Conservation (phyloP, 2,329 filamentous ascomycete genomes). For the Aureobasidium sp. region DNA sequence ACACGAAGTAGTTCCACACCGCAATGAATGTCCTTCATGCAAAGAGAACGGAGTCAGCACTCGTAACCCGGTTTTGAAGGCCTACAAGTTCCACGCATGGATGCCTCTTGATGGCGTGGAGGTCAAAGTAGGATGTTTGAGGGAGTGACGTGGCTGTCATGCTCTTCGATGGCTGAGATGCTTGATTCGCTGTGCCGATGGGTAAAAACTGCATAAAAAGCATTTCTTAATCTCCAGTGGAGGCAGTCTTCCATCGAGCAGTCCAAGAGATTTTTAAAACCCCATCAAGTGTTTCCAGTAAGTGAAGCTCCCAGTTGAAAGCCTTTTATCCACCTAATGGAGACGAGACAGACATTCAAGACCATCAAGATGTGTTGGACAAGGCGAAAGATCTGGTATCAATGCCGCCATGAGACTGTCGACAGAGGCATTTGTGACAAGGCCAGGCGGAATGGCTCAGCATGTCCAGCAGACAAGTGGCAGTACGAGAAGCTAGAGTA, state of each 20-base stretch:
- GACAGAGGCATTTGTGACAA: background rate
- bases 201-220: background rate
- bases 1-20: constrained; percentile 9
- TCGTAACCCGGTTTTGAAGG: constrained; percentile 3
- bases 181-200: background rate
- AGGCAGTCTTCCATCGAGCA: background rate
- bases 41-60: constrained; percentile 9
- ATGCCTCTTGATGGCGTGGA: constrained; percentile 4
- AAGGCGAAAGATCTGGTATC: constrained; percentile 5
- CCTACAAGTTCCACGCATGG: constrained; percentile 12
- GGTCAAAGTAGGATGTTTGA: constrained; percentile 6
- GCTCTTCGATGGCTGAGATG: background rate
- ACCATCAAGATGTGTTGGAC: background rate
- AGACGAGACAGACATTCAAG: background rate
- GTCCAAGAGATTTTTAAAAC: too few relatives aligned
- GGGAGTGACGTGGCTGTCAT: background rate
- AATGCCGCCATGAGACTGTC: background rate
- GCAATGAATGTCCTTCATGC: constrained; percentile 9
- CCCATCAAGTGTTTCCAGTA: too few relatives aligned
- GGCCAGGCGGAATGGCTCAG: background rate
- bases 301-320: background rate
- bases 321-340: background rate
- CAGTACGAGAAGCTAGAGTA: constrained; percentile 2
- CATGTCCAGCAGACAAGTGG: background rate
- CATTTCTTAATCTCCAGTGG: background rate